Conservation (phyloP, 2,329 filamentous ascomycete genomes). For the Aspergillus sergii region DNA sequence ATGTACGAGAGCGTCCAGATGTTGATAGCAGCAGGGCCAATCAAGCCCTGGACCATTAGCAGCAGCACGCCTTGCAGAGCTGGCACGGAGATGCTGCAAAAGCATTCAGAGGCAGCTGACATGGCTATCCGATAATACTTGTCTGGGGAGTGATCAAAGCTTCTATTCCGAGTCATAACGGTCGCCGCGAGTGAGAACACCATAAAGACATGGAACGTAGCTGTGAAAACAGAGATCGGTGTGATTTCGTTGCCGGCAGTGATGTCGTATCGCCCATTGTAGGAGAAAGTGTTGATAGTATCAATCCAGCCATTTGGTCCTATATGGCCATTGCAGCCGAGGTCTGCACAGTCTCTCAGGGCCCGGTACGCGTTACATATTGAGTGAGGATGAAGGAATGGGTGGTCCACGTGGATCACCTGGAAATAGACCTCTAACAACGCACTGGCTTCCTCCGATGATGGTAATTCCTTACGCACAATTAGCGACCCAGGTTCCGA, state of each 20-base stretch:
- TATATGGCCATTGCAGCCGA: no score
- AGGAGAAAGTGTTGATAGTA: no score
- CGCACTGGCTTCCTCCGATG: slow-evolving; percentile 26
- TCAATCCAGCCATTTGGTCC: no score
- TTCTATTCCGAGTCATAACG: slow-evolving; percentile 35
- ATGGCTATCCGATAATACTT: slow-evolving; percentile 38
- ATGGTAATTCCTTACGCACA: neutral
- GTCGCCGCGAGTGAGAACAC: slow-evolving; percentile 40
- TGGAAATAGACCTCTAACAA: slow-evolving; percentile 30
- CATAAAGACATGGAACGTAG: slow-evolving; percentile 39
- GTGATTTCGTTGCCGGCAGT: no score
- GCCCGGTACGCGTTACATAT: slow-evolving; percentile 29
- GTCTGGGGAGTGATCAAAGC: slow-evolving; percentile 38
- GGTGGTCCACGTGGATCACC: slow-evolving; percentile 34
- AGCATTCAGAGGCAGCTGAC: slow-evolving; percentile 33
- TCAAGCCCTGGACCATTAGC: slow-evolving; percentile 35
- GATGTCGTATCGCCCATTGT: no score
- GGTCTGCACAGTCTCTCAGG: slow-evolving; percentile 8
- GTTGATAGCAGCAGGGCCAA: slow-evolving; percentile 38
- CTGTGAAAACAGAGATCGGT: slow-evolving; percentile 8
- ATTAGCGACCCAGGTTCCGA: no score
- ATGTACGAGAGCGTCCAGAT: slow-evolving; percentile 42
- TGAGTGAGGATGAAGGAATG: slow-evolving; percentile 32
- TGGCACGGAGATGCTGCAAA: slow-evolving; percentile 36
- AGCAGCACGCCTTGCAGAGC: slow-evolving; percentile 37